phyloP scores from a whole-genome alignment of 176 grass and related monocot genomes.

The Phyllostachys edulis region DNA sequence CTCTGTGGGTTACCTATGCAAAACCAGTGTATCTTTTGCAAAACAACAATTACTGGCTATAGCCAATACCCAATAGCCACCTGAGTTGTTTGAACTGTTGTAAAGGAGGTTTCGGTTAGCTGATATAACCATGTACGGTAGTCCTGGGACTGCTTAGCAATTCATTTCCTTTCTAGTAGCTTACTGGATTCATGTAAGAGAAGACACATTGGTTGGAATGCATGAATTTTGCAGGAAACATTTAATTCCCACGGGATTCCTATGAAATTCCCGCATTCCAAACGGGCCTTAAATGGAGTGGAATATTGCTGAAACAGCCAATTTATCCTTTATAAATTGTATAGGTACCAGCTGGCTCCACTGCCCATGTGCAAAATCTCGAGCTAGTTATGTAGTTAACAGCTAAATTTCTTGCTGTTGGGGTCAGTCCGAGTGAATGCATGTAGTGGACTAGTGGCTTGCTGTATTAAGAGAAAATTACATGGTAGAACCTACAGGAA shows the following conservation, averaged over 20 bases:
- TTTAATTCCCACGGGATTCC: not conserved
- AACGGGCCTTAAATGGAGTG: not conserved
- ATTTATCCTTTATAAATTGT: slow-evolving; percentile 4
- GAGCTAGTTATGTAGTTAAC: not conserved
- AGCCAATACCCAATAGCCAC: not conserved
- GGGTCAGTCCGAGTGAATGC: not conserved
- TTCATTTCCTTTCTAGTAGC: not conserved
- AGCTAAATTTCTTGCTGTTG: not conserved
- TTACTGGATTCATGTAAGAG: slow-evolving; percentile 3
- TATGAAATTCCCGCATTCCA: not conserved
- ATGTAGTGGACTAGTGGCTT: not conserved
- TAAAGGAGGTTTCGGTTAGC: not conserved
- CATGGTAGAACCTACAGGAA: not conserved
- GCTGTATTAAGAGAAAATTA: not conserved
- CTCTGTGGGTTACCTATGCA: not conserved
- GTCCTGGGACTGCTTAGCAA: not conserved
- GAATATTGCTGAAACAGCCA: not conserved
- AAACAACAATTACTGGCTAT: not conserved
- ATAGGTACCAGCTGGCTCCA: not conserved
- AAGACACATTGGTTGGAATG: not conserved
- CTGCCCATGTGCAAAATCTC: not conserved
- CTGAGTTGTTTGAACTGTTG: not conserved
- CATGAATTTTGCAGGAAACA: not conserved
- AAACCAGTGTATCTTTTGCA: not conserved
- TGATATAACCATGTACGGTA: not conserved